phyloP scores from a whole-genome alignment of 2,329 filamentous ascomycete genomes.

The Monosporascus sp. region DNA sequence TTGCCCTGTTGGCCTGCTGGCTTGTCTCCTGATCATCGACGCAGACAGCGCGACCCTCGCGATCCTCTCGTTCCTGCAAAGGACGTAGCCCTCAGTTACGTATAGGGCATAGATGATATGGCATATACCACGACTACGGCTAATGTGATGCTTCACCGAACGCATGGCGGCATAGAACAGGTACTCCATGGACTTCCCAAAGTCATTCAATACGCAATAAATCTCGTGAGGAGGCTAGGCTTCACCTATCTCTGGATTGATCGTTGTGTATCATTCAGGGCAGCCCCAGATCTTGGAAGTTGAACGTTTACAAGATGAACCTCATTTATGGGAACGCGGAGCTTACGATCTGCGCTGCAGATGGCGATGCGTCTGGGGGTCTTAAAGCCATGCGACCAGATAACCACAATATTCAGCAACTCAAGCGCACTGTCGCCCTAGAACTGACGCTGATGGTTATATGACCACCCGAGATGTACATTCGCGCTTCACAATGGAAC shows the following conservation, averaged over 20 bases:
- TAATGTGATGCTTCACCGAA: neutral
- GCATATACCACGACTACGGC: neutral
- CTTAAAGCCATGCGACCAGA: conserved; percentile 1
- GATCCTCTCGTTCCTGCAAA: neutral
- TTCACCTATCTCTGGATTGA: conserved; percentile 15
- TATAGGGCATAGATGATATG: neutral
- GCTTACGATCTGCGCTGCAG: conserved; percentile 5
- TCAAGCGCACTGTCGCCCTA: neutral
- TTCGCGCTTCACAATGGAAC: conserved; percentile 27
- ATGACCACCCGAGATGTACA: conserved; percentile 14
- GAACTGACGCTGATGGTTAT: conserved; percentile 17
- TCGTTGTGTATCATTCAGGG: conserved; percentile 16
- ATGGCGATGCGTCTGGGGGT: conserved; percentile 3
- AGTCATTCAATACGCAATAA: neutral
- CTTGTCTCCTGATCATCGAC: neutral
- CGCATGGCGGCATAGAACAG: neutral
- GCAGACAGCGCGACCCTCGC: neutral
- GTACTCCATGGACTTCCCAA: neutral
- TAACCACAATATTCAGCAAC: neutral
- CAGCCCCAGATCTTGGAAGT: conserved; percentile 6
- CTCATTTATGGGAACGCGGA: conserved; percentile 9
- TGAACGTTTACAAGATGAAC: conserved; percentile 10
- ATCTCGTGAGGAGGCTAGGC: neutral
- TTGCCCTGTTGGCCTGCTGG: neutral
- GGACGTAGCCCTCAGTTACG: neutral